Evolutionary conservation across 1,139 yeast species (phyloP), one percentile per base, ranked within the genome.

Genomic region (Diutina rugosa): DNA sequence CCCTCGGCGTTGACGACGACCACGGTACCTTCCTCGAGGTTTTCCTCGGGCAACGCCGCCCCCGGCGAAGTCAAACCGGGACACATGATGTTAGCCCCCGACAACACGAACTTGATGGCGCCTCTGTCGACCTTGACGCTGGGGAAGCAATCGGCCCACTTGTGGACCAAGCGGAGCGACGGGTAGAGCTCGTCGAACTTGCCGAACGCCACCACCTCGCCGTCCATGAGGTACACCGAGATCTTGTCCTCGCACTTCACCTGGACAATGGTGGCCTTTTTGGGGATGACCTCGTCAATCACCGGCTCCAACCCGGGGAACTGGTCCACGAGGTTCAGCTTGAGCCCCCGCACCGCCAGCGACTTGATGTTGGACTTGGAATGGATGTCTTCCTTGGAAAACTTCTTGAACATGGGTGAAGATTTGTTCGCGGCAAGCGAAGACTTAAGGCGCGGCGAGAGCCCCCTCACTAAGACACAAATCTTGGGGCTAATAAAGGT

Each of bases 61-160:
- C 98, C 98, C 9, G 88, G 79, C 21, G 96, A 88, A 0, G 98
- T 91, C 61, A 91, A 77, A 30, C 99, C 99, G 5, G 98, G 98
- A 72, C 98, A 91, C 97, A 90, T 91, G 64, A 91, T 87, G 66
- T 90, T 90, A 44, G 97, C 97, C 57, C 98, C 98, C 1, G 96
- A 87, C 46, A 91, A 74, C 28, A 91, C 95, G 65, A 91, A 91
- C 71, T 91, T 91, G 67, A 91, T 90, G 56, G 98, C 99, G 58
- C 99, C 99, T 69, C 97, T 80, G 67, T 91, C 99, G 10, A 91
- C 98, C 65, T 85, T 88, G 46, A 91, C 96, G 52, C 80, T 74
- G 44, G 97, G 97, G 72, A 91, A 90, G 46, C 85, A 81, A 9
- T 79, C 77, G 7, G 96, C 95, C 65, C 84, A 88, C 68, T 85